Evolutionary conservation across 2,329 filamentous ascomycete species (phyloP).

Genomic region (Ophiostoma pallidulum): DNA sequence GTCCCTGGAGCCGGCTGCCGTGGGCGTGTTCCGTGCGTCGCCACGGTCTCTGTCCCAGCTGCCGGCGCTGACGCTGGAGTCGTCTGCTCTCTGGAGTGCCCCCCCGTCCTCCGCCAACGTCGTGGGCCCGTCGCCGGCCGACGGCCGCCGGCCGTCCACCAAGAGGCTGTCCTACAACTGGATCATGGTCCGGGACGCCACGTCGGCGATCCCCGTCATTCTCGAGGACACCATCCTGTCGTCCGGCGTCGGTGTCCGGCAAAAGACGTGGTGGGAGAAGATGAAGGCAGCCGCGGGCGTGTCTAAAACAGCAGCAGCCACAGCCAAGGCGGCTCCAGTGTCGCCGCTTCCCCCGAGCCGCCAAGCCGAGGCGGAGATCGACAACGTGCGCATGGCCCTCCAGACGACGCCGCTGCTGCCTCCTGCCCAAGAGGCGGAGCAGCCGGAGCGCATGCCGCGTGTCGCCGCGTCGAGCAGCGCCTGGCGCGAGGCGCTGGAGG

Average conservation of each 20-base stretch:
- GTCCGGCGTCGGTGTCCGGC: slow-evolving; percentile 10
- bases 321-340: no score
- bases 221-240: slow-evolving; percentile 12
- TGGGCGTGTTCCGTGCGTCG: slow-evolving; percentile 21
- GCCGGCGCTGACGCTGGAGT: slow-evolving; percentile 21
- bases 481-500: slow-evolving; percentile 28
- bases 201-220: not conserved
- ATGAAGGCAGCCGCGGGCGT: slow-evolving; percentile 11
- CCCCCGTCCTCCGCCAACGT: no score
- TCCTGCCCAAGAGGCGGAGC: no score
- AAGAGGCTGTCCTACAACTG: no score
- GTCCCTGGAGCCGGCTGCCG: slow-evolving; percentile 19
- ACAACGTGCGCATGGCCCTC: slow-evolving; percentile 5
- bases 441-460: slow-evolving; percentile 12
- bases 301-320: no score
- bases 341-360: not conserved
- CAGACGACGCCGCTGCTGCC: slow-evolving; percentile 6
- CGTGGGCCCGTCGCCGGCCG: no score
- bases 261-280: slow-evolving; percentile 17
- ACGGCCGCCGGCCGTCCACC: no score
- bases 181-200: slow-evolving; percentile 17
- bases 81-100: slow-evolving; percentile 23
- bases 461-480: slow-evolving; percentile 16
- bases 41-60: slow-evolving; percentile 19
- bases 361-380: not conserved